Percentiles rank a stretch among this genome's conserved stretches.
Conservation (phyloP, 345 rosid genomes). For the Eucalyptus viminalis region DNA sequence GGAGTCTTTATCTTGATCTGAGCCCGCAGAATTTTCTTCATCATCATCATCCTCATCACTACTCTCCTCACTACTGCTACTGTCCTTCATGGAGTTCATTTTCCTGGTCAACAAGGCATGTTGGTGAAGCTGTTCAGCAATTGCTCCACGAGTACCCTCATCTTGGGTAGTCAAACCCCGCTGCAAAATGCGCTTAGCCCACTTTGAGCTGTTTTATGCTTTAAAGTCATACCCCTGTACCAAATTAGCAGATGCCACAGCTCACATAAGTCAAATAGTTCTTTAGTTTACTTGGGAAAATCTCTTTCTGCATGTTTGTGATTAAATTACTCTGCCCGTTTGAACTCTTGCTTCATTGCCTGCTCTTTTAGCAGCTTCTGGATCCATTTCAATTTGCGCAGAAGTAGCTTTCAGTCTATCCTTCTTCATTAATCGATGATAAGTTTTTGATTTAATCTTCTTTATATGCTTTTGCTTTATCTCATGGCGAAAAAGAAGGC, state of each 20-base stretch:
- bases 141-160: slow-evolving; percentile 76
- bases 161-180: slow-evolving; percentile 71
- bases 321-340: slow-evolving; percentile 61
- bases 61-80: slow-evolving; percentile 35
- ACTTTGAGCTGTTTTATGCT: slow-evolving; percentile 78
- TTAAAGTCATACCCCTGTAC: slow-evolving; percentile 72
- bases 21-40: slow-evolving; percentile 18
- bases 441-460: slow-evolving; percentile 89
- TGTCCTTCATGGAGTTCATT: slow-evolving; percentile 57
- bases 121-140: slow-evolving; percentile 74
- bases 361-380: slow-evolving; percentile 77
- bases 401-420: slow-evolving; percentile 39
- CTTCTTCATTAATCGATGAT: slow-evolving; percentile 63
- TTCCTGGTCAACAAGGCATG: slow-evolving; percentile 76
- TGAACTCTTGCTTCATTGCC: slow-evolving; percentile 62
- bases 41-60: slow-evolving; percentile 61
- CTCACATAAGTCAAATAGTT: neutral
- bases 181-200: slow-evolving; percentile 62
- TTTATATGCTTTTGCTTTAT: slow-evolving; percentile 68
- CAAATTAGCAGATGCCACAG: neutral
- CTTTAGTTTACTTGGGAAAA: neutral
- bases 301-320: neutral
- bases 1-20: slow-evolving; percentile 41
- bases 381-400: slow-evolving; percentile 47
- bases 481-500: slow-evolving; percentile 86